These are phyloP conservation scores for Tolypocladium ovalisporum DNA, from an alignment of 2,329 filamentous ascomycete species.

Conservation along the genomic window DNA sequence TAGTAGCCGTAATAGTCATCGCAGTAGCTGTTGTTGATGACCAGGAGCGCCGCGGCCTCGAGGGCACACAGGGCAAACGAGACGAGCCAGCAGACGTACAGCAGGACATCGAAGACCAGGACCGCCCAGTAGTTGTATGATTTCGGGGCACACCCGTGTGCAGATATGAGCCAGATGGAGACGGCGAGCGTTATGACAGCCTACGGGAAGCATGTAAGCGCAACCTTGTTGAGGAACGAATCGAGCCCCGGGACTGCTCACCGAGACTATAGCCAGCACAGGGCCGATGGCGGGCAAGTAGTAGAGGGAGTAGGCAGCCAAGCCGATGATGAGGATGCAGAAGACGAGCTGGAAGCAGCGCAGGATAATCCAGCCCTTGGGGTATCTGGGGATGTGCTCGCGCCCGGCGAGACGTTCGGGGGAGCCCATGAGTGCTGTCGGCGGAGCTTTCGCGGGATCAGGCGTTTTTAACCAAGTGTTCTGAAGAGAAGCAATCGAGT, in stretches of 20 bases:
- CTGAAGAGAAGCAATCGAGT: not conserved
- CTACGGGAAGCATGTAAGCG: conserved; percentile 17
- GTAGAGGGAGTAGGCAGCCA: conserved; percentile 32
- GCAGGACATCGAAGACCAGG: conserved; percentile 37
- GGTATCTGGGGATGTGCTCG: conserved; percentile 35
- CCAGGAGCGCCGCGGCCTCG: conserved; percentile 17
- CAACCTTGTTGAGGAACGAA: no score
- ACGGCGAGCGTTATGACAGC: conserved; percentile 31
- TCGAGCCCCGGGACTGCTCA: conserved; percentile 6
- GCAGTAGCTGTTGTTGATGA: conserved; percentile 9
- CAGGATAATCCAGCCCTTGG: conserved; percentile 29
- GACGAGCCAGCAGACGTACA: conserved; percentile 41
- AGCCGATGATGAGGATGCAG: conserved; percentile 31
- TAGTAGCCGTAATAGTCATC: conserved; percentile 9
- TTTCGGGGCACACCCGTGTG: conserved; percentile 25
- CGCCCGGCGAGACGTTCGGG: conserved; percentile 16
- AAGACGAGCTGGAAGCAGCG: conserved; percentile 35
- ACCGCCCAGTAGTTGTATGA: conserved; percentile 44
- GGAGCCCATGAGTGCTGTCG: not conserved
- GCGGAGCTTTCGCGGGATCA: not conserved
- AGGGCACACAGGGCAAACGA: conserved; percentile 29
- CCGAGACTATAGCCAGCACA: conserved; percentile 25
- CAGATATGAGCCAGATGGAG: conserved; percentile 34
- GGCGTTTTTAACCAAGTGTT: not conserved
- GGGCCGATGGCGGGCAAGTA: conserved; percentile 23